Conservation (phyloP, 208 protist genomes). For the Leishmania major region DNA sequence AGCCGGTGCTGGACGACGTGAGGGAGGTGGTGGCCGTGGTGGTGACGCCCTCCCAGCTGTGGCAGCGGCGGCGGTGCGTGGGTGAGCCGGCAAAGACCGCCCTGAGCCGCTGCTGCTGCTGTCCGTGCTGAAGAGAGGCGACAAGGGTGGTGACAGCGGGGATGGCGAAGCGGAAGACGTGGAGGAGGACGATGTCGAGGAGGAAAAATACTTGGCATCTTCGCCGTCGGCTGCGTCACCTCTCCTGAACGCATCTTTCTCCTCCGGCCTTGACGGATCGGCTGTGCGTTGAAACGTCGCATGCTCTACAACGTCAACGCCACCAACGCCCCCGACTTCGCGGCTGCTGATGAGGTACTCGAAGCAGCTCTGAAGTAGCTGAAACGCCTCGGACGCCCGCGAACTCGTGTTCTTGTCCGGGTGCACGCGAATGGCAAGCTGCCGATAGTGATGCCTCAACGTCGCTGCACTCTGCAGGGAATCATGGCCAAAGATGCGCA, state of each 20-base stretch:
- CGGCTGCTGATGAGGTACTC: conserved; percentile 21
- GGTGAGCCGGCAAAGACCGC: background rate
- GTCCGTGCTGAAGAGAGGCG: background rate
- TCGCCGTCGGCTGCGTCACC: background rate
- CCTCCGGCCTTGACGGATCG: background rate
- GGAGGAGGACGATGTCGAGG: background rate
- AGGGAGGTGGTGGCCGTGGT: background rate
- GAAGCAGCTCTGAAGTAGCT: conserved; percentile 59
- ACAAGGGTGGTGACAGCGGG: background rate
- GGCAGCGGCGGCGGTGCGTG: background rate
- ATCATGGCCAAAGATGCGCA: background rate
- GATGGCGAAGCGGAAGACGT: background rate
- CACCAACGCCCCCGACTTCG: background rate
- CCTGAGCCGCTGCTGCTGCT: conserved; percentile 8
- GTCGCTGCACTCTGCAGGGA: conserved; percentile 8
- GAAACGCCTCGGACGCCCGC: conserved; percentile 56
- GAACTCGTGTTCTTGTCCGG: conserved; percentile 80
- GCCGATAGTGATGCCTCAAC: conserved; percentile 72
- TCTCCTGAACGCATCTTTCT: background rate
- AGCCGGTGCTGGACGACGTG: background rate
- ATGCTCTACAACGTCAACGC: background rate
- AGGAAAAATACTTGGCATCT: background rate
- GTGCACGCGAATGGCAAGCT: conserved; percentile 65
- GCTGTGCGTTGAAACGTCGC: background rate
- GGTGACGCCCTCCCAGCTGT: background rate